Evolutionary conservation across 176 grass and related monocot species (phyloP), one percentile per base, ranked within the genome.

Genomic region (Coix lacrymajobi): DNA sequence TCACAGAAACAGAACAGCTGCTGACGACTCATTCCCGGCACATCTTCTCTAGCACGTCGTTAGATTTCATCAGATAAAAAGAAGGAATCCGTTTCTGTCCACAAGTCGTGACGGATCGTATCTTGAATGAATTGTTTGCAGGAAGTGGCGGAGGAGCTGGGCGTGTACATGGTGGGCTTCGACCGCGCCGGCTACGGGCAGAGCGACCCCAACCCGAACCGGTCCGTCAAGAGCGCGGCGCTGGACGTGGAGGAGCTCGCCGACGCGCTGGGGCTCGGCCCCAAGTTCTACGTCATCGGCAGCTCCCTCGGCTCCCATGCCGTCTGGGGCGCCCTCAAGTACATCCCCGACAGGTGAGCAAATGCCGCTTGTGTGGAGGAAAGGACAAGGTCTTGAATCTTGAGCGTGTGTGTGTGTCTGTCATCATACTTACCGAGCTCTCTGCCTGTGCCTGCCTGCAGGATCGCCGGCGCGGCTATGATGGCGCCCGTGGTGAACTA

Each of bases 131-230:
- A 15, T 48, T 15, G 10, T 30, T 67, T 74, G 32, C 63, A 92
- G 92, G 92, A 94, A 71, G 71, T 92, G 56, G 87, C 90, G 65
- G 87, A 94, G 36, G 87, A 92, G 60, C 48, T 94, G 3, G 89
- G 92, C 15, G 92, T 92, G 38, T 94, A 89, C 87, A 94, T 94
- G 77, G 92, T 94, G 33, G 87, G 87, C 5, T 94, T 92, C 15
- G 92, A 95, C 38, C 92, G 92, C 8, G 92, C 92, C 0, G 92
- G 92, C 0, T 92, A 95, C 0, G 92, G 87, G 0, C 87, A 95
- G 85, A 95, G 92, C 7, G 92, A 95, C 49, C 92, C 92, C 0
- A 88, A 95, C 40, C 92, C 90, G 14, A 81, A 82, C 31, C 90
- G 92, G 3, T 90, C 92, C 0, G 81, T 92, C 33, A 82, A 82